These are phyloP conservation scores for Talaromyces sp. DNA, from an alignment of 2,329 filamentous ascomycete species.

Conservation along the genomic window DNA sequence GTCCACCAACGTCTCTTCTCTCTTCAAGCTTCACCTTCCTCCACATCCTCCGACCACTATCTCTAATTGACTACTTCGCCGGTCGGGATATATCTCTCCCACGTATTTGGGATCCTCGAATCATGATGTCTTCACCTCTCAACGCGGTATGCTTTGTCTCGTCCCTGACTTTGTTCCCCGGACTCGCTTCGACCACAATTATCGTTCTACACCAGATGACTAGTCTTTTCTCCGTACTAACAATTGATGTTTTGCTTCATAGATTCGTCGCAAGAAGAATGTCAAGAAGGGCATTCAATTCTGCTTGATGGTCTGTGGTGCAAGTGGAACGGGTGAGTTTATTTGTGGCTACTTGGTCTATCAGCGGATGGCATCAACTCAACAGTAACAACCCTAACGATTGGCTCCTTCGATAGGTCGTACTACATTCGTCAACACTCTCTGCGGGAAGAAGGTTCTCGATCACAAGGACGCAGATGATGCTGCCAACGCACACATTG, in stretches of 20 bases:
- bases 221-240: background rate
- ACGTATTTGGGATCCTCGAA: conserved; percentile 7
- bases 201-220: background rate
- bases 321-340: conserved; percentile 86
- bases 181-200: conserved; percentile 6
- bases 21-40: conserved; percentile 23
- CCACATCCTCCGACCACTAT: conserved; percentile 14
- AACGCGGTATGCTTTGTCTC: conserved; percentile 49
- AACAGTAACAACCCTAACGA: background rate
- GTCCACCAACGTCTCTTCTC: conserved; percentile 17
- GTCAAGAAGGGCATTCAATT: conserved; percentile 99
- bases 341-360: conserved; percentile 5
- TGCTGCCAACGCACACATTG: conserved; percentile 78
- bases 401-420: conserved; percentile 58
- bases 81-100: background rate
- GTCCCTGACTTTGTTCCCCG: conserved; percentile 22
- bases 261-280: conserved; percentile 99
- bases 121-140: conserved; percentile 50
- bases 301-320: conserved; percentile 99
- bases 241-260: conserved; percentile 37
- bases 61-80: conserved; percentile 20
- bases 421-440: conserved; percentile 98
- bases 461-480: conserved; percentile 91
- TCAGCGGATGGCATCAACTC: background rate
- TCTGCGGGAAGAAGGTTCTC: conserved; percentile 92